Conservation (phyloP, 1,284 basidiomycete species). For the Sparassis latifolia region DNA sequence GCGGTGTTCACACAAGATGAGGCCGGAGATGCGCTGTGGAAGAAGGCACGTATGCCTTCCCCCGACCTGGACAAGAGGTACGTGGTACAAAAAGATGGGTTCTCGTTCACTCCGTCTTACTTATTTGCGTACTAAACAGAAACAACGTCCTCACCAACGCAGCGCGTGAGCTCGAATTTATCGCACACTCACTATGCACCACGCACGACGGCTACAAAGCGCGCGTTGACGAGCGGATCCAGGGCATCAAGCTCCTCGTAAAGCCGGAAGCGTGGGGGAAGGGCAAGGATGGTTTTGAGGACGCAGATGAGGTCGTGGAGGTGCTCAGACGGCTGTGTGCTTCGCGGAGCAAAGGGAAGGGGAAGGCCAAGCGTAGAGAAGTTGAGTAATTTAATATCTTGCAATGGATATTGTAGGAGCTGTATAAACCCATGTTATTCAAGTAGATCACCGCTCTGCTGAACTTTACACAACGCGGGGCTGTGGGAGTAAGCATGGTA, state of each 20-base stretch:
- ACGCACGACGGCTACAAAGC: constrained; percentile 39
- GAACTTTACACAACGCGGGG: no score
- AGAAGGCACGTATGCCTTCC: constrained; percentile 7
- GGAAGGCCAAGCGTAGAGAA: constrained; percentile 1
- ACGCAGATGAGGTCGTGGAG: constrained; percentile 32
- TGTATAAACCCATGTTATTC: no score
- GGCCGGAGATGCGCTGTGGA: constrained; percentile 18
- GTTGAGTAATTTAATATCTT: no score
- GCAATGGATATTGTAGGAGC: no score
- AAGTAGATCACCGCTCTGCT: no score
- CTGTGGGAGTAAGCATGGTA: no score
- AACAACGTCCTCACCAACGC: constrained; percentile 25
- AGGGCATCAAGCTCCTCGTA: constrained; percentile 26
- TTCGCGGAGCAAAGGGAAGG: constrained; percentile 2
- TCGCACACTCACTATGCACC: constrained; percentile 36
- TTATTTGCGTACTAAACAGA: background rate
- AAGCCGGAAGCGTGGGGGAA: constrained; percentile 21
- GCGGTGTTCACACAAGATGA: constrained; percentile 23
- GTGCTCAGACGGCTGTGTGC: constrained; percentile 21
- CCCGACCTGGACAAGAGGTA: constrained; percentile 18
- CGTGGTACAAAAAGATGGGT: background rate
- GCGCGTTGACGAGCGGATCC: constrained; percentile 24
- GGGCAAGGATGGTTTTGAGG: constrained; percentile 29
- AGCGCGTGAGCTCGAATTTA: constrained; percentile 40
- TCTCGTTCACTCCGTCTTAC: background rate